Evolutionary conservation across 2,329 filamentous ascomycete species (phyloP).

Genomic region (Trichoderma atrobrunneum): DNA sequence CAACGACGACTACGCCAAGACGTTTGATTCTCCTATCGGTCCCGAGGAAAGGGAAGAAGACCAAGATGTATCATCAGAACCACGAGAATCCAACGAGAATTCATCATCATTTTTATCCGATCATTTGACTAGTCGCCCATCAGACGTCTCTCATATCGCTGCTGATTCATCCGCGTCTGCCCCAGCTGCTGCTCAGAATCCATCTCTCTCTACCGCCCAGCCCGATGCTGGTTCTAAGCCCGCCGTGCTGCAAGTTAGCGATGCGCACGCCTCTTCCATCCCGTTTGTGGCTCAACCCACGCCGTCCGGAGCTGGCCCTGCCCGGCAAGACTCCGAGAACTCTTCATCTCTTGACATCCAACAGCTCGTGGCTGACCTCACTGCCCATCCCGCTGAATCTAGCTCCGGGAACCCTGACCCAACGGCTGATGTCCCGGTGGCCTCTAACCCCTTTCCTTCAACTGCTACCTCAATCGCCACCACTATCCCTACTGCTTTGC

Average conservation of each 20-base stretch:
- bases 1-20: conserved; percentile 52
- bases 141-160: conserved; percentile 31
- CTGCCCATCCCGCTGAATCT: conserved; percentile 33
- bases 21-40: conserved; percentile 48
- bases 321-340: conserved; percentile 30
- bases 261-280: conserved; percentile 22
- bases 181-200: conserved; percentile 27
- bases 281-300: conserved; percentile 23
- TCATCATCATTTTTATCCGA: conserved; percentile 43
- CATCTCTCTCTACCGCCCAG: conserved; percentile 28
- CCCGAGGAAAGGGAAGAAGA: conserved; percentile 36
- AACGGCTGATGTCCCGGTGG: conserved; percentile 28
- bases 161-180: conserved; percentile 32
- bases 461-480: not conserved
- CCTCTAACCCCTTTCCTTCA: conserved; percentile 30
- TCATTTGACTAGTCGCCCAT: conserved; percentile 34
- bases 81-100: conserved; percentile 37
- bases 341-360: conserved; percentile 37
- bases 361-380: conserved; percentile 42
- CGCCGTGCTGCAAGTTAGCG: conserved; percentile 26
- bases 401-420: conserved; percentile 30
- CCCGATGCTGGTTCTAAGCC: conserved; percentile 29
- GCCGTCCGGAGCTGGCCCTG: conserved; percentile 30
- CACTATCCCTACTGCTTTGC: conserved; percentile 35
- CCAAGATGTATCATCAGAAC: conserved; percentile 41